Evolutionary conservation across 2,329 filamentous ascomycete genomes (phyloP).

Genomic region (Davidsoniella australis): DNA sequence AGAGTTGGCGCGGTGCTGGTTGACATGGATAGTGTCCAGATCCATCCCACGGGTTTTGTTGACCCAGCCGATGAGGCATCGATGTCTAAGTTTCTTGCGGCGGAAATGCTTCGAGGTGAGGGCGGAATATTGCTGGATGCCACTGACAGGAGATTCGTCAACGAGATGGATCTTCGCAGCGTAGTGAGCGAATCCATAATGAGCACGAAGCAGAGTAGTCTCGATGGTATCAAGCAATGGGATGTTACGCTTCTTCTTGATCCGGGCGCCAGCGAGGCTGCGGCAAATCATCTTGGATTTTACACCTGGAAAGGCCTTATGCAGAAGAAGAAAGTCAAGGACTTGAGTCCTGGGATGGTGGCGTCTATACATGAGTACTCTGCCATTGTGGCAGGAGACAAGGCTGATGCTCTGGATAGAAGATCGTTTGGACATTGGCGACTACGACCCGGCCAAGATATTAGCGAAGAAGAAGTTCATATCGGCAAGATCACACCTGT

Average conservation of each 20-base stretch:
- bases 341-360: slow-evolving; percentile 26
- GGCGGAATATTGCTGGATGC: slow-evolving; percentile 37
- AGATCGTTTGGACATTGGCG: slow-evolving; percentile 38
- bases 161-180: slow-evolving; percentile 44
- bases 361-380: slow-evolving; percentile 33
- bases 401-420: slow-evolving; percentile 29
- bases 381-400: slow-evolving; percentile 23
- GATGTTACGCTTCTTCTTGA: slow-evolving; percentile 41
- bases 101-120: slow-evolving; percentile 45
- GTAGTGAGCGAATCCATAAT: slow-evolving; percentile 37
- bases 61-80: slow-evolving; percentile 30
- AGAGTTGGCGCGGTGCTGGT: slow-evolving; percentile 26
- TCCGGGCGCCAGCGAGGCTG: slow-evolving; percentile 34
- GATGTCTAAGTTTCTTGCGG: slow-evolving; percentile 43
- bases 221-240: slow-evolving; percentile 32
- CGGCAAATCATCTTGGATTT: slow-evolving; percentile 41
- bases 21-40: slow-evolving; percentile 41
- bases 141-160: slow-evolving; percentile 36
- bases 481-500: slow-evolving; percentile 45
- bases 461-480: slow-evolving; percentile 33
- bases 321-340: slow-evolving; percentile 34
- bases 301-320: slow-evolving; percentile 46
- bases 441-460: slow-evolving; percentile 24
- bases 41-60: slow-evolving; percentile 49
- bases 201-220: slow-evolving; percentile 10